These are phyloP conservation scores for Exophiala mesophila DNA, from an alignment of 2,329 filamentous ascomycete species.

Conservation along the genomic window DNA sequence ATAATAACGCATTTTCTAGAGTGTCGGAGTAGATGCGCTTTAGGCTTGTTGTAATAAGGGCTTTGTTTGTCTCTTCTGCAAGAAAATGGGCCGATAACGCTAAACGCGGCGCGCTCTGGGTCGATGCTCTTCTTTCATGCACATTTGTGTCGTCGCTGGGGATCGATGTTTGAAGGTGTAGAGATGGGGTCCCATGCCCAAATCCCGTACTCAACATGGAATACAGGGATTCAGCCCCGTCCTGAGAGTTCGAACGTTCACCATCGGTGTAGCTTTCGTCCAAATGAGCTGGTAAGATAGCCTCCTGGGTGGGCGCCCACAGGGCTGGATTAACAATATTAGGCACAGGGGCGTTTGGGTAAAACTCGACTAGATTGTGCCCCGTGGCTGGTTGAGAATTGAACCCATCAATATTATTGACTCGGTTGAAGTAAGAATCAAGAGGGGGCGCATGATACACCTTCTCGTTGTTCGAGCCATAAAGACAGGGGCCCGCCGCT, in stretches of 20 bases:
- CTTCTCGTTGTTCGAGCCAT: neutral
- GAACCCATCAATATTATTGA: neutral
- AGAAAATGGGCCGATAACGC: slow-evolving; percentile 25
- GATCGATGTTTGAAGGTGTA: neutral
- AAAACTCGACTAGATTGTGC: neutral
- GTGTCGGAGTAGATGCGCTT: slow-evolving; percentile 19
- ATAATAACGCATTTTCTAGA: slow-evolving; percentile 18
- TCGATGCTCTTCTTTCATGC: neutral
- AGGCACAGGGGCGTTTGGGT: neutral
- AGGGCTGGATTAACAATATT: neutral
- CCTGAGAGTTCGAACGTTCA: neutral
- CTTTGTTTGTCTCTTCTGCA: slow-evolving; percentile 33
- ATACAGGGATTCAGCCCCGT: neutral
- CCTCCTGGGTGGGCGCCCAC: neutral
- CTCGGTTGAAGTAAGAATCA: neutral
- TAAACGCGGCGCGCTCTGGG: neutral
- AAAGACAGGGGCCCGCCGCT: neutral
- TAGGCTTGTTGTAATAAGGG: slow-evolving; percentile 31
- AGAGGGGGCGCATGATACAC: neutral
- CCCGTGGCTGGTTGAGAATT: neutral
- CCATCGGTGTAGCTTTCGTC: neutral
- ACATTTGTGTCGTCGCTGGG: neutral
- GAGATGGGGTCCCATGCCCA: neutral
- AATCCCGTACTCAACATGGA: neutral
- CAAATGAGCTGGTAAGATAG: neutral